Percentiles rank a stretch among this genome's conserved stretches.
phyloP scores from a whole-genome alignment of 257 asterid genomes.

The Nicotiana tabacum region DNA sequence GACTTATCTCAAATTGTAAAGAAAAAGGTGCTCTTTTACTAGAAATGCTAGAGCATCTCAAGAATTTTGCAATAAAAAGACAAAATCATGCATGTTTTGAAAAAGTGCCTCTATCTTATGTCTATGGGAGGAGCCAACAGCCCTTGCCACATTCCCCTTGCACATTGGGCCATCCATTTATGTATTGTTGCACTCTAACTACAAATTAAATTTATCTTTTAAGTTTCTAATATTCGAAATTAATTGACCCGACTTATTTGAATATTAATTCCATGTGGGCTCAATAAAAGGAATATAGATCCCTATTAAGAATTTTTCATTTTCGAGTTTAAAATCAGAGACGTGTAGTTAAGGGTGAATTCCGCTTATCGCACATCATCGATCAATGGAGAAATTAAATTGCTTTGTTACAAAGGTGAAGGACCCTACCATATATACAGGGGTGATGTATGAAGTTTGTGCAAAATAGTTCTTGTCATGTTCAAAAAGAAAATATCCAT shows the following conservation, averaged over 20 bases:
- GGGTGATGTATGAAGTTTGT: conserved; percentile 6
- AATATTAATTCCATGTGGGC: no score
- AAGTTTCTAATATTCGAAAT: neutral
- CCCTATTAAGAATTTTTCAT: neutral
- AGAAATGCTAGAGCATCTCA: conserved; percentile 20
- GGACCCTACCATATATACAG: conserved; percentile 2
- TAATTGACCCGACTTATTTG: neutral
- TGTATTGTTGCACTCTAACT: neutral
- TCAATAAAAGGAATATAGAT: neutral
- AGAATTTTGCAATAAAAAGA: conserved; percentile 32
- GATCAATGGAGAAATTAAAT: neutral
- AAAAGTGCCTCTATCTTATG: conserved; percentile 8
- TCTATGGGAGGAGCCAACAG: conserved; percentile 1
- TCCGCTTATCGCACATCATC: neutral
- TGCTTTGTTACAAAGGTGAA: neutral
- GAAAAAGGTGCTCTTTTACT: conserved; percentile 21
- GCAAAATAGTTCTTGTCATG: conserved; percentile 3
- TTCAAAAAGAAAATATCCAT: conserved; percentile 13
- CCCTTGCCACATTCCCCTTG: conserved; percentile 8
- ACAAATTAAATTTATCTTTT: neutral
- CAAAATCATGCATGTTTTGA: conserved; percentile 20
- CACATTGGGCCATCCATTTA: conserved; percentile 11
- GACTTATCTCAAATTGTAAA: conserved; percentile 26
- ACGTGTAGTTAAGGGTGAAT: neutral
- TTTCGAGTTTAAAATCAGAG: neutral